phyloP scores from a whole-genome alignment of 768 basidiomycete genomes.

The Russula emetica region DNA sequence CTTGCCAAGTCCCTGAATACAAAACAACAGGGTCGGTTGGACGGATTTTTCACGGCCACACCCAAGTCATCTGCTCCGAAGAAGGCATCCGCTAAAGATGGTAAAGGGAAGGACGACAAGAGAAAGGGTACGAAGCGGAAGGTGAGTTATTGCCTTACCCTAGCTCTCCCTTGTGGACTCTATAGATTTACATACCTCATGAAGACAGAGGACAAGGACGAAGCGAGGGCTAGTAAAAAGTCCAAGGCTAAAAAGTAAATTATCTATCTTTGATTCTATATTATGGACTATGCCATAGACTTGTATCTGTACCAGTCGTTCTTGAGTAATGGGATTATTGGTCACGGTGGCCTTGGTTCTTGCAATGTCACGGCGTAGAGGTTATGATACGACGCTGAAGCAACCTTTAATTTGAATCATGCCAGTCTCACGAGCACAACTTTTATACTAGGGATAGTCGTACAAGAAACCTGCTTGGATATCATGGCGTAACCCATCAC shows the following conservation, averaged over 20 bases:
- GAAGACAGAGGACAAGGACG: slow-evolving; percentile 38
- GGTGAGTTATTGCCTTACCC: slow-evolving; percentile 33
- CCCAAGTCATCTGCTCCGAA: slow-evolving; percentile 53
- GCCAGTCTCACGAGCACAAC: too few relatives aligned
- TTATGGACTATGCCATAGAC: neutral
- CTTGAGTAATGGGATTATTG: neutral
- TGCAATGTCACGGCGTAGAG: too few relatives aligned
- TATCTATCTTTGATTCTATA: slow-evolving; percentile 6
- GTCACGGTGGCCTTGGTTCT: too few relatives aligned
- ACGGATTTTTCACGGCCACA: slow-evolving; percentile 88
- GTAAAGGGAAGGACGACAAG: slow-evolving; percentile 35
- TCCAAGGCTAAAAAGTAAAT: slow-evolving; percentile 40
- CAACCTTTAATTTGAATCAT: too few relatives aligned
- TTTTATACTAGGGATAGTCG: too few relatives aligned
- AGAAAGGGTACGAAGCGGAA: slow-evolving; percentile 48
- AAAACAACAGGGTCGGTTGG: slow-evolving; percentile 95
- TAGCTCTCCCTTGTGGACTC: neutral
- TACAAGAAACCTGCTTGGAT: neutral
- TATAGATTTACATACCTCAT: neutral
- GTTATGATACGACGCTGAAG: too few relatives aligned
- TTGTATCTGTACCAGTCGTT: slow-evolving; percentile 9
- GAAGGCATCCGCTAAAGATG: slow-evolving; percentile 38
- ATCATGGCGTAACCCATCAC: neutral
- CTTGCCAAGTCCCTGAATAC: slow-evolving; percentile 78
- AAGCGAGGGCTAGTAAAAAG: slow-evolving; percentile 38